Percentiles rank a stretch among this genome's conserved stretches.
Evolutionary conservation across 148 eudicot genomes (phyloP).

Genomic region (Silene latifolia): DNA sequence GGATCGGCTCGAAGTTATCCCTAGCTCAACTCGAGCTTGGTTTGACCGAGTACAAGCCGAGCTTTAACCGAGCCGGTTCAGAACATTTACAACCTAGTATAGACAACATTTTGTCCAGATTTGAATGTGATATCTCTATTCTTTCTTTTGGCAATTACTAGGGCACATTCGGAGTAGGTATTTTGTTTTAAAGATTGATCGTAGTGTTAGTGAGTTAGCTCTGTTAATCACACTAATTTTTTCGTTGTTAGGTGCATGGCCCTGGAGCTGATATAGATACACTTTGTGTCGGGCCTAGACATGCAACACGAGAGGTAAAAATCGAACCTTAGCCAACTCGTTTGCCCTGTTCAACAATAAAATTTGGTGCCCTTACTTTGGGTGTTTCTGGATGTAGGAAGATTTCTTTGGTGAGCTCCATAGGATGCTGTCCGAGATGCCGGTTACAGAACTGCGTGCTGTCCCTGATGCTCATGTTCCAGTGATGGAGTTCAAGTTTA

Average conservation of each 20-base stretch:
- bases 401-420: slow-evolving; percentile 67
- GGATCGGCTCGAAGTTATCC: no score
- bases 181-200: background rate
- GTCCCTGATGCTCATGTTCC: slow-evolving; percentile 73
- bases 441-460: slow-evolving; percentile 54
- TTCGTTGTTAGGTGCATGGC: slow-evolving; percentile 49
- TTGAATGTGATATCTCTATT: no score
- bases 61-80: no score
- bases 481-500: slow-evolving; percentile 58
- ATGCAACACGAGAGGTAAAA: slow-evolving; percentile 60
- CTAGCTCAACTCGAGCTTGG: no score
- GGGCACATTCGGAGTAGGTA: background rate
- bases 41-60: no score
- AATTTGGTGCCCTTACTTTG: slow-evolving; percentile 6
- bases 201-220: background rate
- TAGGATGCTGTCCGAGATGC: slow-evolving; percentile 52
- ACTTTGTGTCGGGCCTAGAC: slow-evolving; percentile 68
- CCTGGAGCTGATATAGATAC: slow-evolving; percentile 82
- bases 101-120: no score
- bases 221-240: background rate
- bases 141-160: background rate
- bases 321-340: background rate
- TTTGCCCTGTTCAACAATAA: background rate
- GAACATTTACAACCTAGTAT: no score
- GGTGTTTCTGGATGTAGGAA: slow-evolving; percentile 34